These are phyloP conservation scores for Schizophyllum amplum DNA, from an alignment of 1,284 basidiomycete genomes.

Conservation along the genomic window DNA sequence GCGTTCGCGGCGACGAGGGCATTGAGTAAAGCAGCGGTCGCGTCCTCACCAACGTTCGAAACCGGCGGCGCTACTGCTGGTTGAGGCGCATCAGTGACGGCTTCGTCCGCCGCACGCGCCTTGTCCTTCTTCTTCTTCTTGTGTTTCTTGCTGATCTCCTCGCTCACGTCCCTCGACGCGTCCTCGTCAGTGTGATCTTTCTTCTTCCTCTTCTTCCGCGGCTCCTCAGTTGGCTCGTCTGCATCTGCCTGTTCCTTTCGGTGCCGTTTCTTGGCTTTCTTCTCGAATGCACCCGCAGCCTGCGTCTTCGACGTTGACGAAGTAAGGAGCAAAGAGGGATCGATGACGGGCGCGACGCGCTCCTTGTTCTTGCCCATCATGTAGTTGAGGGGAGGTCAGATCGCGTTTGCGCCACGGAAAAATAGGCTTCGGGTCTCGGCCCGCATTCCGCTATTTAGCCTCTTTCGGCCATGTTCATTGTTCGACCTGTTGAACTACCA, in stretches of 20 bases:
- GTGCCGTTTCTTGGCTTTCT: slow-evolving; percentile 31
- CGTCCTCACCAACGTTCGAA: neutral
- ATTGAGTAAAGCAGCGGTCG: neutral
- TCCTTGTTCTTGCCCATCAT: neutral
- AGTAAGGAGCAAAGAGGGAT: neutral
- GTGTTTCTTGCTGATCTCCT: slow-evolving; percentile 1
- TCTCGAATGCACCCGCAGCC: slow-evolving; percentile 17
- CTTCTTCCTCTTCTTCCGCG: slow-evolving; percentile 15
- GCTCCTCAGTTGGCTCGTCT: slow-evolving; percentile 7
- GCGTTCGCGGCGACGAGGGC: neutral
- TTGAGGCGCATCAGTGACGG: neutral
- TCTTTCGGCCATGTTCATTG: neutral
- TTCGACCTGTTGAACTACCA: neutral
- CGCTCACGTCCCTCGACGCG: neutral
- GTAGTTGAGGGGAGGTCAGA: neutral
- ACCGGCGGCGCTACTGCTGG: neutral
- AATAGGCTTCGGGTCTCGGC: neutral
- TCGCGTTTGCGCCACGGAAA: neutral
- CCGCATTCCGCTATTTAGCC: neutral
- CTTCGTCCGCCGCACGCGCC: neutral
- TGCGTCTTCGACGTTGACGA: neutral
- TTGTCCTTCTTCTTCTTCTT: slow-evolving; percentile 8
- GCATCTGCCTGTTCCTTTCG: slow-evolving; percentile 20
- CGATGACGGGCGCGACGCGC: neutral
- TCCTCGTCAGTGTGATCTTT: neutral